phyloP scores from a whole-genome alignment of 2,329 filamentous ascomycete species.

The Hypoxylon sp. region DNA sequence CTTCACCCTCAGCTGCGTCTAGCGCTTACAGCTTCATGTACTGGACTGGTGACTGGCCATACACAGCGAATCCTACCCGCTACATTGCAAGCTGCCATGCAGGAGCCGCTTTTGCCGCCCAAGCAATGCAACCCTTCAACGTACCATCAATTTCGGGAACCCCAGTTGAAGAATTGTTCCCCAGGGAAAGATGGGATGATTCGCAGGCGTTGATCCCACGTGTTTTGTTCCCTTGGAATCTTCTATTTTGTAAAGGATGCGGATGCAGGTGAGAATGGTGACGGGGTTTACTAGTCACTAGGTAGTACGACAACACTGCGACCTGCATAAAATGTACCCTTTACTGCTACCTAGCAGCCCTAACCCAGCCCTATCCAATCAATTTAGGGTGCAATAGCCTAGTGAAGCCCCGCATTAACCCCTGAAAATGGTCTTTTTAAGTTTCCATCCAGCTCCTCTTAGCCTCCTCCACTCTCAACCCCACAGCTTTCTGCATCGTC shows the following conservation, averaged over 20 bases:
- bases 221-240: slow-evolving; percentile 17
- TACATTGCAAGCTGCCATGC: slow-evolving; percentile 20
- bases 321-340: slow-evolving; percentile 11
- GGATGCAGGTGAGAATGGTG: background rate
- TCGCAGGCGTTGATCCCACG: slow-evolving; percentile 30
- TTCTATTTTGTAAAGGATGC: slow-evolving; percentile 1
- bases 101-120: slow-evolving; percentile 28
- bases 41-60: background rate
- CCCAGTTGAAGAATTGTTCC: slow-evolving; percentile 12
- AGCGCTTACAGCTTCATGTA: slow-evolving; percentile 33
- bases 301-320: slow-evolving; percentile 12
- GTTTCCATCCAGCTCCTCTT: no score
- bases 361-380: slow-evolving; percentile 26
- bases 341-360: slow-evolving; percentile 29
- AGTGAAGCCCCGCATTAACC: slow-evolving; percentile 30
- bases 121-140: slow-evolving; percentile 32
- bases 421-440: slow-evolving; percentile 16
- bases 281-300: slow-evolving; percentile 6
- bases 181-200: slow-evolving; percentile 25
- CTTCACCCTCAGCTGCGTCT: slow-evolving; percentile 26
- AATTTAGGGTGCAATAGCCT: slow-evolving; percentile 15
- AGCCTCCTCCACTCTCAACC: slow-evolving; percentile 28
- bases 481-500: slow-evolving; percentile 18
- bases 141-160: slow-evolving; percentile 16
- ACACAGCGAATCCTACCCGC: slow-evolving; percentile 14